phyloP scores from a whole-genome alignment of 148 eudicot genomes.

The Polygonum aviculare region DNA sequence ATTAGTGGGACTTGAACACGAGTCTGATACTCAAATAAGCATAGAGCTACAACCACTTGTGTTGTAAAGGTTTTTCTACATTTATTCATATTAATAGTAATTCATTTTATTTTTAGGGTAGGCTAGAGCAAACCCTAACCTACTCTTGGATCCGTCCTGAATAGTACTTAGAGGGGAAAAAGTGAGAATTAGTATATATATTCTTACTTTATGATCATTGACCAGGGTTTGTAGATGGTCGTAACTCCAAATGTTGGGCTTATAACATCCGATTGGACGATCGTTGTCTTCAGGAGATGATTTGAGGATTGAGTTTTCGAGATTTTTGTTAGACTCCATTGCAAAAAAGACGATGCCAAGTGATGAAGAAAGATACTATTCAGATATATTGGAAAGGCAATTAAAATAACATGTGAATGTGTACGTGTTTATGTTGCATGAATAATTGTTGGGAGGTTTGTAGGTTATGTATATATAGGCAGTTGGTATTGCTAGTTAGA shows the following conservation, averaged over 20 bases:
- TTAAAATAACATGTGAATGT: too few relatives aligned
- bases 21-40: too few relatives aligned
- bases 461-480: not conserved
- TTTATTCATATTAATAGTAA: too few relatives aligned
- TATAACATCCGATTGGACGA: slow-evolving; percentile 25
- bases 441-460: not conserved
- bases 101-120: too few relatives aligned
- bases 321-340: not conserved
- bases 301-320: not conserved
- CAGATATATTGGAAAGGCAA: not conserved
- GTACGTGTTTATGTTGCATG: not conserved
- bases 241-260: slow-evolving; percentile 36
- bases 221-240: slow-evolving; percentile 14
- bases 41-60: too few relatives aligned
- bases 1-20: too few relatives aligned
- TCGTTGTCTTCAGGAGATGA: not conserved
- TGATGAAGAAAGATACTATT: not conserved
- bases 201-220: slow-evolving; percentile 13
- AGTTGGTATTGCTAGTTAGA: not conserved
- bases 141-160: too few relatives aligned
- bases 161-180: too few relatives aligned
- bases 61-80: too few relatives aligned
- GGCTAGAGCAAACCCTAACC: too few relatives aligned
- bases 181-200: not conserved
- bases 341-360: not conserved